Evolutionary conservation across 805 yeast species (phyloP), one percentile per base, ranked within the genome.

Genomic region (Sugiyamaella qingdaonensis): DNA sequence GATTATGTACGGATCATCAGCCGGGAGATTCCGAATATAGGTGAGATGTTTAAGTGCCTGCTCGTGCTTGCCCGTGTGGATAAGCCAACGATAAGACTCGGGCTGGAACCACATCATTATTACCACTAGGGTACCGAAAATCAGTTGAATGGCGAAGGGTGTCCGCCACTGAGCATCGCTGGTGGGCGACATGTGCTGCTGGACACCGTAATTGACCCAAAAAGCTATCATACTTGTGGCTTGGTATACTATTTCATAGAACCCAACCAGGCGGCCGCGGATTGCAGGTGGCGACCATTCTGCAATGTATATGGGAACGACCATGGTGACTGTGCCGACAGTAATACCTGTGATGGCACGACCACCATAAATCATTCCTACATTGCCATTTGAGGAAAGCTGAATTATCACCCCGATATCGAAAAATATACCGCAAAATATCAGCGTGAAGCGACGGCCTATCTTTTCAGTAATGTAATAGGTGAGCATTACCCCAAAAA

Each of bases 261-360:
- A 49, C 14, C 52, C 52, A 9, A 56, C 59, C 55, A 54, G 19
- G 13, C 52, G 21, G 34, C 71, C 71, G 36, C 71, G 65, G 18
- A 62, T 49, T 13, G 60, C 56, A 1, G 68, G 59, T 1, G 67
- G 68, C 1, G 69, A 68, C 13, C 76, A 67, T 58, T 78, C 83
- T 19, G 79, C 73, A 13, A 77, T 66, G 59, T 75, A 78, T 2
- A 78, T 70, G 0, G 83, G 90, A 0, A 78, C 78, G 48, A 78
- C 67, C 61, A 74, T 73, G 1, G 81, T 71, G 33, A 78, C 71
- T 9, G 77, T 75, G 1, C 84, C 84, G 50, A 78, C 77, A 21
- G 81, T 80, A 7, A 79, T 39, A 2, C 84, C 83, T 13, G 78
- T 69, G 41, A 78, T 59, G 33, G 73, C 75, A 54, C 84, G 68